These are phyloP conservation scores for Fragaria vesca DNA, from an alignment of 306 rosid genomes.

Conservation along the genomic window DNA sequence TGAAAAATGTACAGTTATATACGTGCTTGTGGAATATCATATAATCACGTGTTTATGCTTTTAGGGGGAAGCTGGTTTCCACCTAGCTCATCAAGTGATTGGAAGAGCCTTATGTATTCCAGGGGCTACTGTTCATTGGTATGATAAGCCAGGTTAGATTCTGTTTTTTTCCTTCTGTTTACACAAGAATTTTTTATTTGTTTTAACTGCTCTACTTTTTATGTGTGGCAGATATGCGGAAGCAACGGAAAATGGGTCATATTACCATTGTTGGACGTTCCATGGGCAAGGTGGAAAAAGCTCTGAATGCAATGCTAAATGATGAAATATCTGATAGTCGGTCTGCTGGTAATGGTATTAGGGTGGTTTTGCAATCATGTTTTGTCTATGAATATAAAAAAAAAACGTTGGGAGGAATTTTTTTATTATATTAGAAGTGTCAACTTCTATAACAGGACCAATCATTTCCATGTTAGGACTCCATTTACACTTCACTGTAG, in stretches of 20 bases:
- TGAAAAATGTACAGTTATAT: neutral
- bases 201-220: neutral
- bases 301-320: conserved; percentile 41
- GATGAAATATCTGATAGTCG: conserved; percentile 41
- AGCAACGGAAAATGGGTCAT: conserved; percentile 94
- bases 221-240: conserved; percentile 71
- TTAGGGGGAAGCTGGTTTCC: conserved; percentile 76
- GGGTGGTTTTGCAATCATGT: neutral
- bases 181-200: conserved; percentile 12
- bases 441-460: neutral
- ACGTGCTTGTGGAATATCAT: neutral
- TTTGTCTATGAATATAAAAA: neutral
- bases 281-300: conserved; percentile 47
- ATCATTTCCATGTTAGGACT: conserved; percentile 6
- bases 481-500: neutral
- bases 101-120: conserved; percentile 58
- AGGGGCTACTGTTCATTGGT: conserved; percentile 91
- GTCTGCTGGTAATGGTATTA: conserved; percentile 36
- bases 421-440: neutral
- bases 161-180: conserved; percentile 4
- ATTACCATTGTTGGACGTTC: conserved; percentile 81
- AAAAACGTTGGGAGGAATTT: no score
- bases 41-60: conserved; percentile 20
- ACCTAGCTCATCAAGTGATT: conserved; percentile 66
- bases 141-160: conserved; percentile 81